Base-by-base conservation (phyloP, 169 alveolate species). In the Plasmodium billcollinsi region DNA sequence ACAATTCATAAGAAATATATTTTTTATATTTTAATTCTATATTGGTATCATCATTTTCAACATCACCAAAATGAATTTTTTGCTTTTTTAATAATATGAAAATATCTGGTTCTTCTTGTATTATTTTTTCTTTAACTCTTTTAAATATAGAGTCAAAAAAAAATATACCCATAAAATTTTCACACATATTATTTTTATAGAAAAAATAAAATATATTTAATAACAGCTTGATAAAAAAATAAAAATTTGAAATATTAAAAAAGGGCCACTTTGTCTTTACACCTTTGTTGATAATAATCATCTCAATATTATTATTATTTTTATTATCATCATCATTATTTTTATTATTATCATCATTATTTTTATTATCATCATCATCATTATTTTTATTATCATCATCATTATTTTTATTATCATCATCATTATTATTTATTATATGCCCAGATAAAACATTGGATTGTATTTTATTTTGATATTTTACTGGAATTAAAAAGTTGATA, bases 401-500 rank as follows among this genome's bases (percentile, higher is more conserved):
- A 24, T 24, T 24, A 24, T 24, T 24, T 1, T 24, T 24, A 0
- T 24, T 24, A 5, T 33, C 5, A 33, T 4, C 5, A 5, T 33
- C 5, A 33, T 6, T 33, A 33, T 33, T 2, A 33, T 33, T 5
- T 0, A 33, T 33, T 33, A 33, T 33, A 33, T 33, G 8, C 5
- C 45, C 9, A 33, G 9, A 33, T 33, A 33, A 33, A 5, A 33
- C 9, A 33, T 33, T 33, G 0, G 45, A 33, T 33, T 33, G 45
- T 33, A 33, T 33, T 33, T 33, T 33, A 5, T 33, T 33, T 33
- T 33, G 4, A 33, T 24, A 18, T 21, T 29, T 47, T 3, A 14
- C n/a, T 62, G 89, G 89, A 63, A 76, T 65, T 66, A 76, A 63
- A 76, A 76, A 65, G 5, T 14, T 33, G 14, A 76, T 65, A 76